Evolutionary conservation across 139 green algal genomes (phyloP).

Genomic region (Volvox africanus): DNA sequence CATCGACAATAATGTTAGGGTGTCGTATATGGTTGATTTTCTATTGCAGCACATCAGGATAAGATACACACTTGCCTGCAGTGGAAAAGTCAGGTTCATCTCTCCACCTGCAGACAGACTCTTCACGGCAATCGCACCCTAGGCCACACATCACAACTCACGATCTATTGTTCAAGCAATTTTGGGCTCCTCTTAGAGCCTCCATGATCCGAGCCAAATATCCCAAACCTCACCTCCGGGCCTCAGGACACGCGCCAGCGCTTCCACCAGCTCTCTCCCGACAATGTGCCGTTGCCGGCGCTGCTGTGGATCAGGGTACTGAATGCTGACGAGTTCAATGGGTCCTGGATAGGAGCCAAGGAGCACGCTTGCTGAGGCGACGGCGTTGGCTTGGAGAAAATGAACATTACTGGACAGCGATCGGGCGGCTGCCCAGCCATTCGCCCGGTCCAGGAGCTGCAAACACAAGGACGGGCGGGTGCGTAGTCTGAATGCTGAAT

Average conservation of each 20-base stretch:
- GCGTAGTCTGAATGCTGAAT: background rate
- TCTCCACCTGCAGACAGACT: no score
- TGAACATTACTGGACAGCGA: slow-evolving; percentile 52
- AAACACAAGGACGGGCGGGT: background rate
- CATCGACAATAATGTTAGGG: no score
- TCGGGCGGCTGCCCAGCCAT: slow-evolving; percentile 67
- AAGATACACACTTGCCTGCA: no score
- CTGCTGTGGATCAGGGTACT: slow-evolving; percentile 92
- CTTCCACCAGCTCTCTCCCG: slow-evolving; percentile 72
- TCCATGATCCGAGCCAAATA: no score
- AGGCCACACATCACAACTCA: no score
- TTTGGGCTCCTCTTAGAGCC: no score
- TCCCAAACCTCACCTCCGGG: slow-evolving; percentile 54
- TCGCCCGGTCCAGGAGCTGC: slow-evolving; percentile 51
- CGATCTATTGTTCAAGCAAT: no score
- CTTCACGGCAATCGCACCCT: no score
- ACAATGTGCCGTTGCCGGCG: slow-evolving; percentile 84
- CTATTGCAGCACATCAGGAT: background rate
- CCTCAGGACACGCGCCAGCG: slow-evolving; percentile 52
- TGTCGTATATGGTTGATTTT: no score
- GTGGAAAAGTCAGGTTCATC: no score
- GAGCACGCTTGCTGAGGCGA: slow-evolving; percentile 70
- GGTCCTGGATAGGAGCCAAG: slow-evolving; percentile 73
- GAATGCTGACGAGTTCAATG: slow-evolving; percentile 60
- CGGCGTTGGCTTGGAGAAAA: slow-evolving; percentile 81